Evolutionary conservation across 176 grass and related monocot species (phyloP).

Genomic region (Hordeum marinum): DNA sequence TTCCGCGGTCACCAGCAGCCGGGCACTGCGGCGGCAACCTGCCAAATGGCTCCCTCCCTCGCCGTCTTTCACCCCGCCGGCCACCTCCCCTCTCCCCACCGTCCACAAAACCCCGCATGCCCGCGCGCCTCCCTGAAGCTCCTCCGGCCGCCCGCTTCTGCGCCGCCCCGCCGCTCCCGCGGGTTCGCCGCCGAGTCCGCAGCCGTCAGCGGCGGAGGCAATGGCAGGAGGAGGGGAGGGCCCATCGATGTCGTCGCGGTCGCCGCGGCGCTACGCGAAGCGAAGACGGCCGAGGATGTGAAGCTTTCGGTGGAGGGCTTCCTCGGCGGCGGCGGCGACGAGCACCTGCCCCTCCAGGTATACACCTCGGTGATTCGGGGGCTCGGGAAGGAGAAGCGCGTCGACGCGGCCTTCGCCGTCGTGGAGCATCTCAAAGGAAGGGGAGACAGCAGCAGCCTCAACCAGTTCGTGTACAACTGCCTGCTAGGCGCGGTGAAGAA

Average conservation of each 20-base stretch:
- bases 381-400: conserved; percentile 38
- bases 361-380: conserved; percentile 67
- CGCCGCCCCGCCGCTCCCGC: not conserved
- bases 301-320: conserved; percentile 33
- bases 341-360: conserved; percentile 59
- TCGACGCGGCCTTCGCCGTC: conserved; percentile 67
- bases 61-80: conserved; percentile 3
- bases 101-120: not conserved
- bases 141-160: not conserved
- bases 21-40: not conserved
- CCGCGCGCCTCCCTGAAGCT: not conserved
- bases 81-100: not conserved
- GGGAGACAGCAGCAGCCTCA: conserved; percentile 16
- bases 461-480: conserved; percentile 85
- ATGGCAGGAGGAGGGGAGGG: not conserved
- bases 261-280: conserved; percentile 34
- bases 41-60: conserved; percentile 35
- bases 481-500: conserved; percentile 64
- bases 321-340: not conserved
- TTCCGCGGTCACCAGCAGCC: not conserved
- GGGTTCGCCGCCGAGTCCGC: conserved; percentile 14
- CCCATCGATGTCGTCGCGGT: conserved; percentile 55
- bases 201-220: not conserved
- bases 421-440: conserved; percentile 65
- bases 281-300: conserved; percentile 56